These are phyloP conservation scores for Lignosus rhinocerotis DNA, from an alignment of 1,284 basidiomycete species.

Conservation along the genomic window DNA sequence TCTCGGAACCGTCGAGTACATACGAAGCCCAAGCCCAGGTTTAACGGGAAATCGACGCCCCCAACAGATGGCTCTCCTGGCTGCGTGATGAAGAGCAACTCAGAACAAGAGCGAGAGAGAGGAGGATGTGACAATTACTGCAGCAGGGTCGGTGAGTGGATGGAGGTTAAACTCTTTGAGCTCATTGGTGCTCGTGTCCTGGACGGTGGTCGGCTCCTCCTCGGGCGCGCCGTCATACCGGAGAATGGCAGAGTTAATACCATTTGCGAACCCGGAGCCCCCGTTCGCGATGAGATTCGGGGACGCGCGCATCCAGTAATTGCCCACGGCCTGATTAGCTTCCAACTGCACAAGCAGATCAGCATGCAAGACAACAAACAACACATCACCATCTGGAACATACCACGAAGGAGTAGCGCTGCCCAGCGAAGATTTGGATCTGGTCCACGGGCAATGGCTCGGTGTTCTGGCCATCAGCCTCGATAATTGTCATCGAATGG, in stretches of 20 bases:
- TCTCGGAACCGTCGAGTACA: conserved; percentile 1
- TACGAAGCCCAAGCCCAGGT: conserved; percentile 25
- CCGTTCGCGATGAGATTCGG: conserved; percentile 32
- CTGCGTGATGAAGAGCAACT: conserved; percentile 5
- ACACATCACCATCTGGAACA: background rate
- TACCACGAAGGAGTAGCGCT: conserved; percentile 37
- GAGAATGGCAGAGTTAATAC: conserved; percentile 43
- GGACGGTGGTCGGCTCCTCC: conserved; percentile 42
- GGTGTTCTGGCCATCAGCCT: conserved; percentile 48
- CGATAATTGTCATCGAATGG: conserved; percentile 52
- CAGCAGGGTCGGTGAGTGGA: too few species aligned
- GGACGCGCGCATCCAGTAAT: conserved; percentile 46
- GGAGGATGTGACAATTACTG: too few species aligned
- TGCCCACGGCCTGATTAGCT: conserved; percentile 37
- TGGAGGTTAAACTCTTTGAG: background rate
- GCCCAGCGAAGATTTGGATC: conserved; percentile 40
- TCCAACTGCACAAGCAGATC: conserved; percentile 22
- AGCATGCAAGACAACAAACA: background rate
- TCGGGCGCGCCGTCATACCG: conserved; percentile 43
- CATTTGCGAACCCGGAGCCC: conserved; percentile 34
- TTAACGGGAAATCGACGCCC: conserved; percentile 30
- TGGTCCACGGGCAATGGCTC: conserved; percentile 41
- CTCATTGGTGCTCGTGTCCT: background rate
- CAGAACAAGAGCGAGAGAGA: background rate
- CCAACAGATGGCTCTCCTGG: conserved; percentile 28